Evolutionary conservation across 2,329 filamentous ascomycete genomes (phyloP).

Genomic region (Colletotrichum karsti): DNA sequence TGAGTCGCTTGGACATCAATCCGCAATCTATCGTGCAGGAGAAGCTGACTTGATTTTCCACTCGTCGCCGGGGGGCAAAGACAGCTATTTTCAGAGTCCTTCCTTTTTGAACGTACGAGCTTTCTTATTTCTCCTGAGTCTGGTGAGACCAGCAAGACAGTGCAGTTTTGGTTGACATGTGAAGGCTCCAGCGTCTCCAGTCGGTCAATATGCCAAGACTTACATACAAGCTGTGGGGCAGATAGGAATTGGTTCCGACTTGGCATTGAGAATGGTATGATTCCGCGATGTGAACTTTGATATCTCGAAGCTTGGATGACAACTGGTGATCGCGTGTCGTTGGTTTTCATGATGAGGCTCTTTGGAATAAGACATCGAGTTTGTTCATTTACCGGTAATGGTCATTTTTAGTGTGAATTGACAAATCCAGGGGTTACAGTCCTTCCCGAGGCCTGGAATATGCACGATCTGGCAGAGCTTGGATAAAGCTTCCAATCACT

Average conservation of each 20-base stretch:
- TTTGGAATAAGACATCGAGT: neutral
- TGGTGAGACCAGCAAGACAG: neutral
- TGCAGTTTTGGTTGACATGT: neutral
- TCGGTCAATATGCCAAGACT: neutral
- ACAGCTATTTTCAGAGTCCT: neutral
- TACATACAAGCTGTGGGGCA: neutral
- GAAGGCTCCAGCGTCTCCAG: neutral
- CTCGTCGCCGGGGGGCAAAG: neutral
- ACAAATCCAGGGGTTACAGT: neutral
- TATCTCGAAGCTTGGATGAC: neutral
- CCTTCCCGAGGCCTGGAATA: neutral
- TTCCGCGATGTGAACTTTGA: neutral
- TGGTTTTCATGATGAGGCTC: neutral
- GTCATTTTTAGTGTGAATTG: too few relatives aligned
- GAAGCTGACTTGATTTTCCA: neutral
- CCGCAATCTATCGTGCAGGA: neutral
- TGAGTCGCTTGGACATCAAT: neutral
- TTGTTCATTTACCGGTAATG: neutral
- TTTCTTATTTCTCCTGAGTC: neutral
- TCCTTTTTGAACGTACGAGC: neutral
- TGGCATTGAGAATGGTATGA: neutral
- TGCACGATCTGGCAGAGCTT: neutral
- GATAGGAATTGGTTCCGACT: conserved; percentile 1
- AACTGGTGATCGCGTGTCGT: neutral
- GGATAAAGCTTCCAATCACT: neutral